These are phyloP conservation scores for Nyssa sinensis DNA, from an alignment of 148 eudicot genomes.

Conservation along the genomic window DNA sequence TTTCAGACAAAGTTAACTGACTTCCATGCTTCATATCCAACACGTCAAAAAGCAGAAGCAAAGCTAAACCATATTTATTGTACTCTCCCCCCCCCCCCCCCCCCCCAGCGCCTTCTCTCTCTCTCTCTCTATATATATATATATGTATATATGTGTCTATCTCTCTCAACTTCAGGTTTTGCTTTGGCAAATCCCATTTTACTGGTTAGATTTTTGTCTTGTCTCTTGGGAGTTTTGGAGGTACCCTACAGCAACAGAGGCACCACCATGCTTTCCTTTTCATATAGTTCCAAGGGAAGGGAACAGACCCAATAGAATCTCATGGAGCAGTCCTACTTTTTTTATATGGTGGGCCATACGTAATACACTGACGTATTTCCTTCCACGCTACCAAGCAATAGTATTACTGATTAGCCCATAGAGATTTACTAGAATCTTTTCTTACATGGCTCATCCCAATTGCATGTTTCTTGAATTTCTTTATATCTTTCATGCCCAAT, in stretches of 20 bases:
- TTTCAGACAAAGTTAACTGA: constrained; percentile 12
- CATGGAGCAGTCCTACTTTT: constrained; percentile 19
- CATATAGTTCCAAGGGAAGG: constrained; percentile 19
- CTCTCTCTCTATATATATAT: neutral
- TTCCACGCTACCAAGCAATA: neutral
- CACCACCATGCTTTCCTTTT: constrained; percentile 3
- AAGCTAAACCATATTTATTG: neutral
- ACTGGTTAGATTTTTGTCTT: constrained; percentile 8
- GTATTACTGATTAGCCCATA: neutral
- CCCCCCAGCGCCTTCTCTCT: neutral
- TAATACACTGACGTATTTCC: neutral
- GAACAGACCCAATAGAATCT: constrained; percentile 27
- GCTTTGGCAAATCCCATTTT: neutral
- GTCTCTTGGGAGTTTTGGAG: neutral
- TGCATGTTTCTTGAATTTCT: neutral
- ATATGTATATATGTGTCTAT: too few relatives aligned
- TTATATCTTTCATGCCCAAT: neutral
- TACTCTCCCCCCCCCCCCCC: neutral
- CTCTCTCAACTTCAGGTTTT: neutral
- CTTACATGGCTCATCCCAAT: neutral
- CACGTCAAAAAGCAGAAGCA: neutral
- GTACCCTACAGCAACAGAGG: neutral
- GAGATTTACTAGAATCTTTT: neutral
- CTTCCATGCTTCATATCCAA: constrained; percentile 9
- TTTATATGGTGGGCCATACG: constrained; percentile 24